These are phyloP conservation scores for Mycocentrospora acerina DNA, from an alignment of 2,329 filamentous ascomycete genomes.

Conservation along the genomic window DNA sequence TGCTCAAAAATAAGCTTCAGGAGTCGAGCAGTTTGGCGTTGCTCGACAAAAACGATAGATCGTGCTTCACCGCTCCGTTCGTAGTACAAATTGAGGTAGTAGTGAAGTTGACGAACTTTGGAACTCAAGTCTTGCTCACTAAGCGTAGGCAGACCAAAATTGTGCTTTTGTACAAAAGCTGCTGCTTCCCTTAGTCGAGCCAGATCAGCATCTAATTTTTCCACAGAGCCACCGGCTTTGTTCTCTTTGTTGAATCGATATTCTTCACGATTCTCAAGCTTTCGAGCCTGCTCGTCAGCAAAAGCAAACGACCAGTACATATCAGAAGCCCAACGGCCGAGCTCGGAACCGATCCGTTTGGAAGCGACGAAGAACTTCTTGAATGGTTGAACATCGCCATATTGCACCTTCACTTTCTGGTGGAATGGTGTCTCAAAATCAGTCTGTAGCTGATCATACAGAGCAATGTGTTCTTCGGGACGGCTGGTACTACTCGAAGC, in stretches of 20 bases:
- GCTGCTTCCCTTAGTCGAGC: constrained; percentile 61
- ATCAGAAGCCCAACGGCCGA: constrained; percentile 86
- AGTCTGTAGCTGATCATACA: constrained; percentile 55
- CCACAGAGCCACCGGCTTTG: constrained; percentile 24
- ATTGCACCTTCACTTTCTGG: constrained; percentile 55
- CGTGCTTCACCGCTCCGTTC: constrained; percentile 57
- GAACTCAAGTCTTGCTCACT: constrained; percentile 60
- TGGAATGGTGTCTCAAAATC: constrained; percentile 67
- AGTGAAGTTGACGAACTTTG: constrained; percentile 68
- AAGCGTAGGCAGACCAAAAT: constrained; percentile 46
- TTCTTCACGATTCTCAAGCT: constrained; percentile 60
- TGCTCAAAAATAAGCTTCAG: constrained; percentile 67
- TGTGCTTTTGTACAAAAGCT: constrained; percentile 56
- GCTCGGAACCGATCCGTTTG: constrained; percentile 60
- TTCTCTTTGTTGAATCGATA: constrained; percentile 33
- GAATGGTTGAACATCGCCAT: constrained; percentile 56
- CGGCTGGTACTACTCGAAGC: constrained; percentile 60
- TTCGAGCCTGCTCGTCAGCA: constrained; percentile 61
- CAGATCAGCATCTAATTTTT: constrained; percentile 56
- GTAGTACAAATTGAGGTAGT: constrained; percentile 66
- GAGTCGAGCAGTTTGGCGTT: constrained; percentile 74
- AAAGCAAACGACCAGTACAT: constrained; percentile 74
- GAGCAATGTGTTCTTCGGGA: constrained; percentile 60
- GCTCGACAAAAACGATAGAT: constrained; percentile 87
- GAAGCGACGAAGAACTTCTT: constrained; percentile 61